These are phyloP conservation scores for Logfia minima DNA, from an alignment of 129 eudicot species.

Conservation along the genomic window DNA sequence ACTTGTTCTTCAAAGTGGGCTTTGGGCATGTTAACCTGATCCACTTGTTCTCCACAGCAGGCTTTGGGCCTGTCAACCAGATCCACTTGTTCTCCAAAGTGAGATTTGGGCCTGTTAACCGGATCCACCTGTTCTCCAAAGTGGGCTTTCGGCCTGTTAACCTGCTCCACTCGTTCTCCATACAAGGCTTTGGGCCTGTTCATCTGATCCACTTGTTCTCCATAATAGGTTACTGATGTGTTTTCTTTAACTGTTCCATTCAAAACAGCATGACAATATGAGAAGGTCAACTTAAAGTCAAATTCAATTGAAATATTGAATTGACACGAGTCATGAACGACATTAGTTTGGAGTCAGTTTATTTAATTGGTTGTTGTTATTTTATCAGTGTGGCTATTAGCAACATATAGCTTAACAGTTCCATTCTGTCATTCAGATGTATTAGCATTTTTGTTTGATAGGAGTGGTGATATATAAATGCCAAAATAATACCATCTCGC, in stretches of 20 bases:
- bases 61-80: too few species aligned
- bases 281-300: neutral
- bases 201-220: neutral
- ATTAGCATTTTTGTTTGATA: neutral
- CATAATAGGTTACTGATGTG: neutral
- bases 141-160: neutral
- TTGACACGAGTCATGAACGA: neutral
- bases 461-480: neutral
- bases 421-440: neutral
- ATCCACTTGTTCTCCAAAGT: too few species aligned
- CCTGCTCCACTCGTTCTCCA: neutral
- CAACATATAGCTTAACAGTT: neutral
- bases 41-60: neutral
- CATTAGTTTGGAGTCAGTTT: neutral
- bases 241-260: constrained; percentile 5
- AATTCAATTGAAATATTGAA: neutral
- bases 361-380: neutral
- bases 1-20: neutral
- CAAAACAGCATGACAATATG: neutral
- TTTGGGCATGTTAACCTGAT: neutral
- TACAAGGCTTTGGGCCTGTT: neutral
- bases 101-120: too few species aligned
- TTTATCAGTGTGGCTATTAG: neutral
- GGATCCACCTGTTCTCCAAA: neutral
- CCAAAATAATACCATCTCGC: neutral